Conservation (phyloP, 1,284 basidiomycete species). For the Inonotus obliquus region DNA sequence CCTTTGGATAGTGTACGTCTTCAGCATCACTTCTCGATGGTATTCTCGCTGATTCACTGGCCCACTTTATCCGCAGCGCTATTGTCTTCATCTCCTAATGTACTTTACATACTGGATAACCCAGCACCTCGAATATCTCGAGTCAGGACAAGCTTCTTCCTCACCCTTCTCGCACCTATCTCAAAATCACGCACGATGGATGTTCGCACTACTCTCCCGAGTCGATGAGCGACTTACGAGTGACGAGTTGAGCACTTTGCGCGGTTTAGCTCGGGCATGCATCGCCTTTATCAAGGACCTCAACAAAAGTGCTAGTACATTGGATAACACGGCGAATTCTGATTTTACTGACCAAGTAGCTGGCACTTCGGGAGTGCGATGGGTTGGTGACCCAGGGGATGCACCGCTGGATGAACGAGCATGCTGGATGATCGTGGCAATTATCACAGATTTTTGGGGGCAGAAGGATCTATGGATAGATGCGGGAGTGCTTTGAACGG, state of each 20-base stretch:
- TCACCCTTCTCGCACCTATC: slow-evolving; percentile 42
- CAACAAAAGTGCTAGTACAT: slow-evolving; percentile 23
- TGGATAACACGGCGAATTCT: neutral
- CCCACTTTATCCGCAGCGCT: slow-evolving; percentile 40
- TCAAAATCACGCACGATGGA: slow-evolving; percentile 74
- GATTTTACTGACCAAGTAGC: slow-evolving; percentile 10
- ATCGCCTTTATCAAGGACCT: slow-evolving; percentile 50
- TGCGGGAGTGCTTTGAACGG: slow-evolving; percentile 38
- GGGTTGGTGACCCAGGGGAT: slow-evolving; percentile 17
- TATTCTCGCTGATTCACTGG: slow-evolving; percentile 21
- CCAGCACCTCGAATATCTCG: slow-evolving; percentile 46
- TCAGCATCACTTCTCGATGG: slow-evolving; percentile 6
- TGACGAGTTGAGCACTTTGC: slow-evolving; percentile 74
- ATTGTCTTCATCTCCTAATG: slow-evolving; percentile 71
- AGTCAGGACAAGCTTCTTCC: slow-evolving; percentile 22
- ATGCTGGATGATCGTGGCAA: slow-evolving; percentile 83
- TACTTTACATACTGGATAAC: slow-evolving; percentile 82
- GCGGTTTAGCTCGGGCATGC: slow-evolving; percentile 74
- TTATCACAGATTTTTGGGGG: slow-evolving; percentile 75
- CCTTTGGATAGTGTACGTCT: slow-evolving; percentile 60
- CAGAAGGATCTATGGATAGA: slow-evolving; percentile 86
- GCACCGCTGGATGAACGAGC: slow-evolving; percentile 45
- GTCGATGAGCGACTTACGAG: slow-evolving; percentile 70
- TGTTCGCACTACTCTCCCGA: slow-evolving; percentile 73
- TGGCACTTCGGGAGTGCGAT: neutral